Conservation (phyloP, 768 basidiomycete species). For the Lentinula detonsa region DNA sequence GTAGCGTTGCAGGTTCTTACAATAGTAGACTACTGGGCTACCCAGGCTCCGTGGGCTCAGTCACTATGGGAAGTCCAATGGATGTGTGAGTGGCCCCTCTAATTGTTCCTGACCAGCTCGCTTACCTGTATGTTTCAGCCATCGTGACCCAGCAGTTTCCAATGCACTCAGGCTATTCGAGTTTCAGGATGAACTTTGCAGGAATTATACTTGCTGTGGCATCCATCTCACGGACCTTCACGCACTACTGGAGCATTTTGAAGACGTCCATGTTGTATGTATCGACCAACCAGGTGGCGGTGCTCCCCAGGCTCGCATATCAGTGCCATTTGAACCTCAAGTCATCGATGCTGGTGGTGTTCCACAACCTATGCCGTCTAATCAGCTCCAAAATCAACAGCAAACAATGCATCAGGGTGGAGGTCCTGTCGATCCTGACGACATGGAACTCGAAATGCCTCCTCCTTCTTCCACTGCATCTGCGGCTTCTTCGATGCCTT, state of each 20-base stretch:
- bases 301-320: conserved; percentile 33
- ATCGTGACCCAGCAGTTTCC: conserved; percentile 51
- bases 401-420: conserved; percentile 8
- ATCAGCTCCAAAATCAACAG: conserved; percentile 20
- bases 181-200: conserved; percentile 75
- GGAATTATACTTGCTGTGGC: conserved; percentile 89
- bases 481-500: conserved; percentile 30
- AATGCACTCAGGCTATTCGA: conserved; percentile 65
- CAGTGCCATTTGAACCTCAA: conserved; percentile 36
- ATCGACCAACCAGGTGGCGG: conserved; percentile 37
- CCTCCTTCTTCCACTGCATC: conserved; percentile 25
- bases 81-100: conserved; percentile 56
- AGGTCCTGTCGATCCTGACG: conserved; percentile 60
- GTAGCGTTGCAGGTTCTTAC: conserved; percentile 50
- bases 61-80: conserved; percentile 59
- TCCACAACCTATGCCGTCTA: conserved; percentile 11
- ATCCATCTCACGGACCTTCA: conserved; percentile 69
- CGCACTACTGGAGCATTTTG: conserved; percentile 88
- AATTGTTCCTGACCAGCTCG: background rate
- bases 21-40: background rate
- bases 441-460: conserved; percentile 68
- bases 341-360: conserved; percentile 14
- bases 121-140: conserved; percentile 26
- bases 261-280: conserved; percentile 83
- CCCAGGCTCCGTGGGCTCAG: conserved; percentile 27